A percentile compares a stretch with the other conserved stretches of the same genome.
Conservation (phyloP, 257 asterid genomes). For the Phtheirospermum japonicum region DNA sequence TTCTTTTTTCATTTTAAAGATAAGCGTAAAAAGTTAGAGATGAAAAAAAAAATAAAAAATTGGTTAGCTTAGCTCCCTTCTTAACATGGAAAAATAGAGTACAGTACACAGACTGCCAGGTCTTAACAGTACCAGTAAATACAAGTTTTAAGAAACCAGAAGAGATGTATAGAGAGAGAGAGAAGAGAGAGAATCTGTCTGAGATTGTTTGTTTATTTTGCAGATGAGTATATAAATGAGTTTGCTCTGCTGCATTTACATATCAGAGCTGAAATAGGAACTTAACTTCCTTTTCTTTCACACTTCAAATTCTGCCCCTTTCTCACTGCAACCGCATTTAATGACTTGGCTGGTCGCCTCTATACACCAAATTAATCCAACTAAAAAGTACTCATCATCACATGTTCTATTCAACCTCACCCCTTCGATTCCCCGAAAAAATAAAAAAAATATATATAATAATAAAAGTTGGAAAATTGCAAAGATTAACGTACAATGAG, state of each 20-base stretch:
- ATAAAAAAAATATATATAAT: too few relatives aligned
- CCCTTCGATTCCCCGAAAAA: too few relatives aligned
- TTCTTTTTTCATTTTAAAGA: too few relatives aligned
- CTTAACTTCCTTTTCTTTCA: conserved; percentile 23
- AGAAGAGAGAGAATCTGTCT: not conserved
- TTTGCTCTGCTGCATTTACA: conserved; percentile 6
- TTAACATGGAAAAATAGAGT: conserved; percentile 26
- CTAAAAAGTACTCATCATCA: conserved; percentile 7
- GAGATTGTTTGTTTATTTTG: not conserved
- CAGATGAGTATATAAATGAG: conserved; percentile 14
- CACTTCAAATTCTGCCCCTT: conserved; percentile 8
- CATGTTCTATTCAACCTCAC: not conserved
- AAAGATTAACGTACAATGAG: too few relatives aligned
- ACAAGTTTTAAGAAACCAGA: conserved; percentile 20
- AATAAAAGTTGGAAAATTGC: too few relatives aligned
- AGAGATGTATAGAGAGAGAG: conserved; percentile 23
- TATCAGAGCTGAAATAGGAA: too few relatives aligned
- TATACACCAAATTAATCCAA: conserved; percentile 20
- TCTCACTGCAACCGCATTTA: conserved; percentile 34
- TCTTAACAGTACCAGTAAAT: conserved; percentile 26
- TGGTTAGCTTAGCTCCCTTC: conserved; percentile 2
- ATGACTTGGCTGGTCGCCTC: conserved; percentile 24
- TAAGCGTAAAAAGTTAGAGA: not conserved
- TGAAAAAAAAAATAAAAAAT: not conserved
- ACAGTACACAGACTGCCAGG: conserved; percentile 29